phyloP scores from a whole-genome alignment of 495 filamentous ascomycete genomes.

The Penicillium canescens region DNA sequence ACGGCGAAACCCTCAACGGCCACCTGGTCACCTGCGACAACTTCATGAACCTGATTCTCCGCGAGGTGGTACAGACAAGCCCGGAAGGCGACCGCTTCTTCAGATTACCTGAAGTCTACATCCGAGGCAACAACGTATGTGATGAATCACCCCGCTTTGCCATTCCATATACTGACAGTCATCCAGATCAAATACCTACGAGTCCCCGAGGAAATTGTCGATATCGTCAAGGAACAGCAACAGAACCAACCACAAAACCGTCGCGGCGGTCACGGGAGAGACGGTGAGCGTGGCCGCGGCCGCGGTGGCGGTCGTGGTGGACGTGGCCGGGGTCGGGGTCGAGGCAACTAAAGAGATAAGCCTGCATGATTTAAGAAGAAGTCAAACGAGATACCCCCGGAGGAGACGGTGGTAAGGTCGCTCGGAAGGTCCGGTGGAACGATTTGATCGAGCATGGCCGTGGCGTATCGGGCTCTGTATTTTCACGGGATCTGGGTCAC shows the following conservation, averaged over 20 bases:
- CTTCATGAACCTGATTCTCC: conserved; percentile 98
- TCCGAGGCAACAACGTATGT: conserved; percentile 92
- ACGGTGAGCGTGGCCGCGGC: conserved; percentile 55
- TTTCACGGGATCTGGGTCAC: conserved; percentile 38
- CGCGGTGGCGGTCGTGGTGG: conserved; percentile 51
- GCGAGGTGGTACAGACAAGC: conserved; percentile 97
- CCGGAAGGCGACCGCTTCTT: conserved; percentile 93
- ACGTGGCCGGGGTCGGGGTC: conserved; percentile 55
- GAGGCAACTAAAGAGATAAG: conserved; percentile 34
- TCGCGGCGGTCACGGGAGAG: conserved; percentile 66
- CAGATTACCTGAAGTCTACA: conserved; percentile 88
- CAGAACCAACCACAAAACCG: conserved; percentile 64
- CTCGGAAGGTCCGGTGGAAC: conserved; percentile 32
- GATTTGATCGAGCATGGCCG: conserved; percentile 44
- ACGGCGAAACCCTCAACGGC: conserved; percentile 95
- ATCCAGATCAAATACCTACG: conserved; percentile 95
- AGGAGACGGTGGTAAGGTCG: conserved; percentile 29
- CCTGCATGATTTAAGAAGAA: conserved; percentile 23
- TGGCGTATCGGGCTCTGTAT: conserved; percentile 49
- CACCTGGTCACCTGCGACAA: conserved; percentile 95
- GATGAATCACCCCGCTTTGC: conserved; percentile 1
- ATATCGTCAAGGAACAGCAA: conserved; percentile 88
- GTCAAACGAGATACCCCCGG: conserved; percentile 45
- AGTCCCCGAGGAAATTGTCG: conserved; percentile 93
- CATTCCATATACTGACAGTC: not conserved